Base-by-base conservation (phyloP, 345 rosid species). In the Populus davidiana region DNA sequence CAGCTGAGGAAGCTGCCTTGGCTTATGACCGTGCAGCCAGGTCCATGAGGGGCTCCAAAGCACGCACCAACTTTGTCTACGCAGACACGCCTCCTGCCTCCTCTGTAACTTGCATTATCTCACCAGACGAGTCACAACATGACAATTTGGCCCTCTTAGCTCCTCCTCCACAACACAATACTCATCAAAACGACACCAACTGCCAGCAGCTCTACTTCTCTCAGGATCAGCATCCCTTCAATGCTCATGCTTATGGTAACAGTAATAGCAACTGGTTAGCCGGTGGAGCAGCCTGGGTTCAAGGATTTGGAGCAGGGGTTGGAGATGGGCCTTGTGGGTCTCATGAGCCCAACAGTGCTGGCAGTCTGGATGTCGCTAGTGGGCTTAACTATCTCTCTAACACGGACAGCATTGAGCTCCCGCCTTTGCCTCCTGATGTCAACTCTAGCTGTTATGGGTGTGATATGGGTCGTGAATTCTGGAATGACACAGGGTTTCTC, bases 21-120 rank as follows among this genome's bases (percentile, higher is more conserved):
- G 97, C 97, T 38, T 94, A 94, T 66, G 98, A 94, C 86, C 87
- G 98, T 36, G 97, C 97, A 13, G 90, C 97, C 52, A 89, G 97
- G 29, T 90, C 98, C 77, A 91, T 94, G 87, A 88, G 97, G 5
- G 94, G 95, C 79, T 87, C 91, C 59, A 89, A 91, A 77, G 97
- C 95, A 43, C 89, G 97, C 21, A 94, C 98, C 77, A 93, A 94
- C 86, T 94, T 94, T 69, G 93, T 93, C 77, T 94, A 94, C 85
- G 89, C 97, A 0, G 98, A 94, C 71, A 89, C 90, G 97, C 97
- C 97, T 0, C 81, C 70, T 18, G 93, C 93, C 75, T 91, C 94
- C 68, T 92, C 98, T 5, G 93, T 94, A 81, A 94, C 97, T 41
- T 86, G 96, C 71, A 88, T 94, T 74, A 74, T 94, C 78, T 93